These are phyloP conservation scores for Digitaria exilis DNA, from an alignment of 202 grass and related monocot species.

Conservation along the genomic window DNA sequence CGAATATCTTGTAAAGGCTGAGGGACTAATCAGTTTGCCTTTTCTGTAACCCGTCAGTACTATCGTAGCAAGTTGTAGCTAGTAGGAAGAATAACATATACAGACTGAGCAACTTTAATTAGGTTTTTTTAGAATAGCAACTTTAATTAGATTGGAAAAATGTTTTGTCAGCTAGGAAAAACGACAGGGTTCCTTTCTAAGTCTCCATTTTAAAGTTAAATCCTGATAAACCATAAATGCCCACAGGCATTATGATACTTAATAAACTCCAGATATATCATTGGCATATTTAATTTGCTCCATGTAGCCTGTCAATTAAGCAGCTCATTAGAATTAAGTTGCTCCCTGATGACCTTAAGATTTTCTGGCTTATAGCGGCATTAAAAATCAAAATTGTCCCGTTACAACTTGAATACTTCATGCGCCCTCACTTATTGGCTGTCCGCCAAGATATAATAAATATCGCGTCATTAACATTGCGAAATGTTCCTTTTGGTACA, in stretches of 20 bases:
- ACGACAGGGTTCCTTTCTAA: not conserved
- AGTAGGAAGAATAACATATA: not conserved
- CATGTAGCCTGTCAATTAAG: no score
- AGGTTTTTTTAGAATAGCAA: no score
- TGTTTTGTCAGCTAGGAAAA: not conserved
- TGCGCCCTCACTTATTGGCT: slow-evolving; percentile 22
- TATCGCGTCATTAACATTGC: slow-evolving; percentile 31
- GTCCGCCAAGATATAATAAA: slow-evolving; percentile 38
- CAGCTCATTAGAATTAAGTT: not conserved
- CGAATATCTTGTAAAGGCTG: not conserved
- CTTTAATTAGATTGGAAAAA: no score
- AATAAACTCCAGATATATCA: slow-evolving; percentile 27
- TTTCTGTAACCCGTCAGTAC: no score
- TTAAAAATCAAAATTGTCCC: slow-evolving; percentile 18
- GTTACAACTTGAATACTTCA: slow-evolving; percentile 19
- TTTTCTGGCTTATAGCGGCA: slow-evolving; percentile 35
- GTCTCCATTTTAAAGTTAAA: not conserved
- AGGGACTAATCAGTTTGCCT: not conserved
- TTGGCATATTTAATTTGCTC: not conserved
- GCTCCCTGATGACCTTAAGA: slow-evolving; percentile 5
- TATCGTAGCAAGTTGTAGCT: not conserved
- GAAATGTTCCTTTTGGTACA: slow-evolving; percentile 45
- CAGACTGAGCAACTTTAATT: not conserved
- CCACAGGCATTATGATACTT: not conserved
- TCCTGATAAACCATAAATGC: slow-evolving; percentile 11